Conservation (phyloP, 805 yeast species). For the Teunomyces stri region DNA sequence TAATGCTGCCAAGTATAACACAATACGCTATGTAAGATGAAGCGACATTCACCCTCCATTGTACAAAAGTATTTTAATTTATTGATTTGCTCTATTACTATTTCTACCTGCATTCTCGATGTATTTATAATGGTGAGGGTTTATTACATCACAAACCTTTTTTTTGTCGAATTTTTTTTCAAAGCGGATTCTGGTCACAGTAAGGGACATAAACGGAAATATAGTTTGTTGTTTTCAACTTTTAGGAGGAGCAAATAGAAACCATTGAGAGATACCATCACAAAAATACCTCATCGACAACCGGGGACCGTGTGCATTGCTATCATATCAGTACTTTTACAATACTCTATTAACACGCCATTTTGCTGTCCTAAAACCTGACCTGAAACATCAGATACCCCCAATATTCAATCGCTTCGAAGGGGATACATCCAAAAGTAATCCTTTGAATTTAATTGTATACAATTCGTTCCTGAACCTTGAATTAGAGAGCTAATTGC, state of each 20-base stretch:
- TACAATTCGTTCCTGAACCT: background rate
- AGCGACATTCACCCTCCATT: too few relatives aligned
- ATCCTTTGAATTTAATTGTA: background rate
- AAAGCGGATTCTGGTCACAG: slow-evolving; percentile 1
- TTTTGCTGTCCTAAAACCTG: background rate
- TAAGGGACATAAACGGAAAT: background rate
- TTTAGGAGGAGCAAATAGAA: background rate
- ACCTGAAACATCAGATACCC: background rate
- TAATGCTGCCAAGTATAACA: background rate
- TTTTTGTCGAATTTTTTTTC: slow-evolving; percentile 4
- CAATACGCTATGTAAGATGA: background rate
- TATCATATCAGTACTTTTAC: background rate
- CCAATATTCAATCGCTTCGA: background rate
- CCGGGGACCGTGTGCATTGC: background rate
- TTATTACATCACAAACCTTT: slow-evolving; percentile 3
- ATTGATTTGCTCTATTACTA: too few relatives aligned
- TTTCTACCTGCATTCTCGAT: too few relatives aligned
- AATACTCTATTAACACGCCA: background rate
- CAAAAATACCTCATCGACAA: background rate
- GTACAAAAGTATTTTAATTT: too few relatives aligned
- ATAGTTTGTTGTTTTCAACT: background rate
- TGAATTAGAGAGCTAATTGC: background rate
- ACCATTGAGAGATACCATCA: background rate
- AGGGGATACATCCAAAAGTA: background rate
- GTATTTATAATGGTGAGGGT: background rate